Base-by-base conservation (phyloP, 805 yeast species). In the Starmerella bombicola region DNA sequence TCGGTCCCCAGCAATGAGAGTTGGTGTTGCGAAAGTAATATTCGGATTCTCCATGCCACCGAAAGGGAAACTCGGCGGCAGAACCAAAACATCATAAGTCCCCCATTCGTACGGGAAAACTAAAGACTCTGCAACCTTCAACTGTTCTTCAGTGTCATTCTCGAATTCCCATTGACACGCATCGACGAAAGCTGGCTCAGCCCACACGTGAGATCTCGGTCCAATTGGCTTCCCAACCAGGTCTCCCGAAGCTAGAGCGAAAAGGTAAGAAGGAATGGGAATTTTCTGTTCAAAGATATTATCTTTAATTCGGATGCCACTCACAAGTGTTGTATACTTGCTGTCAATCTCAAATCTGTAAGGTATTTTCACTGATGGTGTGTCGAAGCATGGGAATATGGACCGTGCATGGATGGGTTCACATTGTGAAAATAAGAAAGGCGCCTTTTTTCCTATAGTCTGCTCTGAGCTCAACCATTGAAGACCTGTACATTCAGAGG, bases 41-140 rank as follows among this genome's bases (percentile, higher is more conserved):
- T 84, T 83, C 45, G 94, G 93, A 55, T 83, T 82, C 63, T 85
- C 95, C 94, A 85, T 85, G 40, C 95, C 95, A 47, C 95, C 95
- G 54, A 81, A 85, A 3, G 94, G 93, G 62, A 72, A 73, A 2
- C 74, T 73, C 40, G 77, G 71, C 2, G 93, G 94, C 48, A 84
- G 71, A 24, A 85, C 76, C 30, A 85, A 66, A 23, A 83, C 80
- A 55, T 84, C 86, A 58, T 79, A 85, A 29, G 74, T 76, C 42
- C 73, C 70, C 94, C 95, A 85, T 55, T 82, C 91, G 60, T 85
- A 85, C 2, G 74, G 71, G 55, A 78, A 82, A 15, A 82, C 77
- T 33, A 82, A 63, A 20, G 68, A 63, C 59, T 85, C 95, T 8
- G 94, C 93, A 15, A 80, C 70, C 53, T 70, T 59, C 46, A 85